Percentiles rank a stretch among this genome's conserved stretches.
Evolutionary conservation across 306 rosid genomes (phyloP).

Genomic region (Begonia masoniana): DNA sequence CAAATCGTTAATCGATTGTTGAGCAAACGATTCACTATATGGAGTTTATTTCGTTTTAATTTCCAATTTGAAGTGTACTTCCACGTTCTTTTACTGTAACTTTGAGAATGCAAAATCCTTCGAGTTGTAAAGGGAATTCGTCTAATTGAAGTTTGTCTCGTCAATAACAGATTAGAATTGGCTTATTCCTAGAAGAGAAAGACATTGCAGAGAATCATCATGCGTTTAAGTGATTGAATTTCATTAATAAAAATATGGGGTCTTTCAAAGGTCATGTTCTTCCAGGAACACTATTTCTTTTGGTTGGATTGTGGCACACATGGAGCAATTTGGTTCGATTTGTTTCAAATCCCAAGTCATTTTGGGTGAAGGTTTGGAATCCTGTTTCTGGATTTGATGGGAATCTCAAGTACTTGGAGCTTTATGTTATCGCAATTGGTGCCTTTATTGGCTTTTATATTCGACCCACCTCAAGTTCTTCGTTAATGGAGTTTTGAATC

Average conservation of each 20-base stretch:
- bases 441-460: conserved; percentile 75
- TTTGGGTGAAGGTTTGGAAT: conserved; percentile 58
- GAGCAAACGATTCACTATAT: too few relatives aligned
- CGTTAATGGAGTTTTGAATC: conserved; percentile 65
- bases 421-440: conserved; percentile 63
- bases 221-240: background rate
- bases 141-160: too few relatives aligned
- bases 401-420: conserved; percentile 68
- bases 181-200: background rate
- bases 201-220: background rate
- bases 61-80: too few relatives aligned
- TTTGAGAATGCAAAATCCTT: too few relatives aligned
- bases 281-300: conserved; percentile 83
- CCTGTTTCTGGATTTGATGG: conserved; percentile 77
- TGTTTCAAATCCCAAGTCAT: conserved; percentile 32
- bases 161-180: too few relatives aligned
- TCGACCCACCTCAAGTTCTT: conserved; percentile 77
- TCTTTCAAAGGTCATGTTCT: conserved; percentile 89
- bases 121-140: too few relatives aligned
- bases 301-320: conserved; percentile 87
- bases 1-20: too few relatives aligned
- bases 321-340: conserved; percentile 67
- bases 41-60: too few relatives aligned
- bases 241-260: conserved; percentile 35
- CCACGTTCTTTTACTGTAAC: too few relatives aligned